Base-by-base conservation (phyloP, 2,329 filamentous ascomycete genomes). In the Ophiostoma pallidulum region DNA sequence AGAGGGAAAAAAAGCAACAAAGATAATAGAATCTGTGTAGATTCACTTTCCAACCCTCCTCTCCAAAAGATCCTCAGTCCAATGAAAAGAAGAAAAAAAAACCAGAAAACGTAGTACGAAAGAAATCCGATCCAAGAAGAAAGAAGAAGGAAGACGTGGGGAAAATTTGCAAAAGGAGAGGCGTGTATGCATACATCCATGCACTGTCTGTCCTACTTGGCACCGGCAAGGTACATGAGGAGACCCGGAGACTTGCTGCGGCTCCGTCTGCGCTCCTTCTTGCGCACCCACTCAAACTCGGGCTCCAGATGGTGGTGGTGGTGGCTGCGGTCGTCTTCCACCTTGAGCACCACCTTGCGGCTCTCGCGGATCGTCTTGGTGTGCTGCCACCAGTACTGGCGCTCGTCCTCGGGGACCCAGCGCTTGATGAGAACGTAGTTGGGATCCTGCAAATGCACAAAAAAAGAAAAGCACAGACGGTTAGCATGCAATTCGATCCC, bases 331-430 rank as follows among this genome's bases (percentile, higher is more conserved):
- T 67, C 63, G 26, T 65, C 73, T 51, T 75, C 72, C 41, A 78
- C 65, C 47, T 64, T 58, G 48, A 73, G 61, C 14, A 73, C 63
- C 36, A 70, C 61, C 56, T 68, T 71, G 7, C 71, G 67, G 59
- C 70, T 72, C 58, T 80, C 75, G n/a, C 80, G 79, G 53, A 86
- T 61, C 37, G 73, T 67, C 52, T 72, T 73, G 3, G 84, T 87
- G 64, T 89, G 83, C 37, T 77, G 74, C 74, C 85, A 90, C 41
- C 88, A 73, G 48, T 78, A 68, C 50, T 86, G 76, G 58, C 87
- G 84, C 60, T 87, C 77, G 52, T 77, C 75, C 56, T 87, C 80
- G 4, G 78, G 75, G 44, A 89, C 78, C 78, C 78, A 86, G 48
- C 79, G 73, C 64, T 53, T 85, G 65, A 89, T 84, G 50, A 90